Evolutionary conservation across 2,329 filamentous ascomycete genomes (phyloP).

Genomic region (Stromatinia cepivora): DNA sequence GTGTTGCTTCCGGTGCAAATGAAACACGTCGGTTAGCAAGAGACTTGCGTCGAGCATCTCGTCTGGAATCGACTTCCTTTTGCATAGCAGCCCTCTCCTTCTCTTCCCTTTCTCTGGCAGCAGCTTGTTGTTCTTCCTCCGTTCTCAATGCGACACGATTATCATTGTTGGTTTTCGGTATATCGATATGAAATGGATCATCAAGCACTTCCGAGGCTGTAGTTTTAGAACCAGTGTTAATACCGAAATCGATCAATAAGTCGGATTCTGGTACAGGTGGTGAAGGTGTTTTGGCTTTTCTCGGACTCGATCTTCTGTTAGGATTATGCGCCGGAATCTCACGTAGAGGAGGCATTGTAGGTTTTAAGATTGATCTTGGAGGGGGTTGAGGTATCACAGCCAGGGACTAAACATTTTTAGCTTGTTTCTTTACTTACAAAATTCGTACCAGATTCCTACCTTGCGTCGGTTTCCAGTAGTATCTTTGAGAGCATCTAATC

Average conservation of each 20-base stretch:
- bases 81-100: slow-evolving; percentile 59
- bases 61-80: slow-evolving; percentile 65
- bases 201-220: slow-evolving; percentile 45
- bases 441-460: slow-evolving; percentile 52
- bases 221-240: slow-evolving; percentile 31
- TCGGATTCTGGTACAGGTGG: slow-evolving; percentile 26
- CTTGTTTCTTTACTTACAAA: slow-evolving; percentile 3
- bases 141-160: slow-evolving; percentile 65
- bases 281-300: slow-evolving; percentile 35
- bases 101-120: slow-evolving; percentile 68
- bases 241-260: slow-evolving; percentile 37
- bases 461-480: slow-evolving; percentile 75
- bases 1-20: slow-evolving; percentile 93
- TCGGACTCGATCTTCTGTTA: slow-evolving; percentile 36
- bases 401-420: slow-evolving; percentile 35
- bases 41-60: slow-evolving; percentile 89
- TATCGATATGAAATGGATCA: slow-evolving; percentile 49
- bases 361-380: slow-evolving; percentile 76
- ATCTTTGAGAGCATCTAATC: slow-evolving; percentile 77
- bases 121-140: slow-evolving; percentile 70
- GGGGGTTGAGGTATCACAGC: slow-evolving; percentile 44
- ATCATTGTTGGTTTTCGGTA: slow-evolving; percentile 41
- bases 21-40: slow-evolving; percentile 91
- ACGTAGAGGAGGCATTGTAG: slow-evolving; percentile 65
- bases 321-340: slow-evolving; percentile 60